Evolutionary conservation across 805 yeast genomes (phyloP), one percentile per base, ranked within the genome.

Genomic region (Soucietia sequanensis): DNA sequence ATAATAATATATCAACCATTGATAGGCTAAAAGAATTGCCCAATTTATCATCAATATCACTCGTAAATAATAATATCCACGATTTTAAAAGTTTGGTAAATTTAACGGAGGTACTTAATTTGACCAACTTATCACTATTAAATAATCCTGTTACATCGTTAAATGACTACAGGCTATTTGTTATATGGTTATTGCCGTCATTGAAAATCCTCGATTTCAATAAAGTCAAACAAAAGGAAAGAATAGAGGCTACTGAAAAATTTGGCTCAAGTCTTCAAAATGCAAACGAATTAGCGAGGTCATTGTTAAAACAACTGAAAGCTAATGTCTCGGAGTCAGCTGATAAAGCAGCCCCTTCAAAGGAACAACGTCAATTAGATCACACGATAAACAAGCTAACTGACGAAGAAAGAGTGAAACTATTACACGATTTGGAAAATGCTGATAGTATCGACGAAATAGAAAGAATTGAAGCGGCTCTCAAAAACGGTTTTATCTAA

Each of bases 361-460:
- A 60, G 31, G 54, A 59, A 13, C 49, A 57, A 14, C 63, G 62
- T 33, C 50, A 58, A 18, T 54, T 68, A 54, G 53, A 56, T 23
- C 46, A 45, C 13, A 65, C 65, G 0, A 65, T 70, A 12, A 52
- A 60, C 17, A 76, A 70, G 39, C 64, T 86, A 46, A 65, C 80
- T 2, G 73, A 67, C 0, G 77, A 72, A 23, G 88, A 81, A 24
- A 72, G 68, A 37, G 56, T 58, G 10, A 58, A 61, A 30, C 58
- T 90, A 31, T 68, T 80, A 42, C 52, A 65, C 27, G 72, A 77
- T 42, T 63, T 90, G 37, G 68, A 70, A 34, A 64, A 60, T 21
- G 95, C 96, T 1, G 70, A 78, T 4, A 78, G 80, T 33, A 53
- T 90, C 38, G 84, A 75, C 5, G 96, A 90, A 43, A 84, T 89